Evolutionary conservation across 2,329 filamentous ascomycete species (phyloP).

Genomic region (Aplosporella prunicola): DNA sequence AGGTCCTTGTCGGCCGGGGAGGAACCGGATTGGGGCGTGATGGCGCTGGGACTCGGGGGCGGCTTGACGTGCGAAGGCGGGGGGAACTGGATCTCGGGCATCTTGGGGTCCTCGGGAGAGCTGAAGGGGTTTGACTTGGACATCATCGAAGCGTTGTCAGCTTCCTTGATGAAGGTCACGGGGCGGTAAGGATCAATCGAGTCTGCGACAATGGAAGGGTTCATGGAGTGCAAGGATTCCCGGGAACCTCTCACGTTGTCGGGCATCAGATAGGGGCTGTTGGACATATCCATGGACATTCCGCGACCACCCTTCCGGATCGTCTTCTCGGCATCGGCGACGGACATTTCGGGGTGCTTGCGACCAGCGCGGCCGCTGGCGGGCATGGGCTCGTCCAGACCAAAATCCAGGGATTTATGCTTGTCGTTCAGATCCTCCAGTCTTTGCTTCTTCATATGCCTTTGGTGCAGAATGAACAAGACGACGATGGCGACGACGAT

Average conservation of each 20-base stretch:
- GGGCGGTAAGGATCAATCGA: constrained; percentile 78
- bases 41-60: constrained; percentile 2
- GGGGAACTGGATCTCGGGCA: constrained; percentile 26
- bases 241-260: constrained; percentile 67
- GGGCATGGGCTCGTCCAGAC: constrained; percentile 46
- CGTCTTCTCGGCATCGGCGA: constrained; percentile 44
- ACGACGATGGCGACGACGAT: constrained; percentile 56
- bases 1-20: constrained; percentile 1
- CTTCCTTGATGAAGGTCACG: constrained; percentile 48
- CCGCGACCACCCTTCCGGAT: constrained; percentile 35
- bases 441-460: constrained; percentile 60
- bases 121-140: constrained; percentile 34
- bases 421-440: constrained; percentile 77
- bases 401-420: constrained; percentile 88
- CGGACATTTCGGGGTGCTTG: constrained; percentile 44
- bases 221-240: constrained; percentile 79
- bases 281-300: constrained; percentile 56
- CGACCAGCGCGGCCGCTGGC: constrained; percentile 13
- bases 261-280: constrained; percentile 88
- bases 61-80: constrained; percentile 17
- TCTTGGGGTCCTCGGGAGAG: constrained; percentile 22
- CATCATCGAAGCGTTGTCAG: constrained; percentile 37
- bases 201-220: constrained; percentile 56
- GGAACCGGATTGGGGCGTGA: constrained; percentile 1
- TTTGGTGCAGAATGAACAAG: constrained; percentile 68